These are phyloP conservation scores for Pestalotiopsis sp. DNA, from an alignment of 2,329 filamentous ascomycete genomes.

Conservation along the genomic window DNA sequence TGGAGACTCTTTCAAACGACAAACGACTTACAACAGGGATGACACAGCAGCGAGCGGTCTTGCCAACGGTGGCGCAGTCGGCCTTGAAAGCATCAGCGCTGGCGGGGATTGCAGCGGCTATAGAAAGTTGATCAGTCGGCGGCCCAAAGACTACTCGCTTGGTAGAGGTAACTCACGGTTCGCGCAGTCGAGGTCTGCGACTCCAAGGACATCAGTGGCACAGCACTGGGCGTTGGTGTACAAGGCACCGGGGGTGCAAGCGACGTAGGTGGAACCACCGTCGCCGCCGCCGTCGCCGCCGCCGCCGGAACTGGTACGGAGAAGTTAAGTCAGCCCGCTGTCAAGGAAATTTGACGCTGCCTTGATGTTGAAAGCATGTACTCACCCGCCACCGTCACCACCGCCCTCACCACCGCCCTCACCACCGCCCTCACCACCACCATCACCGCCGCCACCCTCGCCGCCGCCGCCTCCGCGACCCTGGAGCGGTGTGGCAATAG, in stretches of 20 bases:
- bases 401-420: not conserved
- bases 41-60: conserved; percentile 13
- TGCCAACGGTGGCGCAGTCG: conserved; percentile 6
- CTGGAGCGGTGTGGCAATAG: not conserved
- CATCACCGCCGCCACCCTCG: not conserved
- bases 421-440: not conserved
- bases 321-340: too few relatives aligned
- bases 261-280: not conserved
- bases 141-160: not conserved
- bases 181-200: conserved; percentile 13
- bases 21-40: conserved; percentile 10
- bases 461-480: not conserved
- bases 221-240: conserved; percentile 15
- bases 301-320: not conserved
- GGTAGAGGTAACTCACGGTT: conserved; percentile 2
- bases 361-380: too few relatives aligned
- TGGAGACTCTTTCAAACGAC: too few relatives aligned
- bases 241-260: conserved; percentile 7
- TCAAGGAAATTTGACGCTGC: too few relatives aligned
- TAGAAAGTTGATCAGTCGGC: not conserved
- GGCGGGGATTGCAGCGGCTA: not conserved
- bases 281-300: not conserved
- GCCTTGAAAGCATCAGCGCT: not conserved
- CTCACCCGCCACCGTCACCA: not conserved
- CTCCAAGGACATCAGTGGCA: conserved; percentile 10